These are phyloP conservation scores for Rhodotorula sp. DNA, from an alignment of 1,284 basidiomycete species.

Conservation along the genomic window DNA sequence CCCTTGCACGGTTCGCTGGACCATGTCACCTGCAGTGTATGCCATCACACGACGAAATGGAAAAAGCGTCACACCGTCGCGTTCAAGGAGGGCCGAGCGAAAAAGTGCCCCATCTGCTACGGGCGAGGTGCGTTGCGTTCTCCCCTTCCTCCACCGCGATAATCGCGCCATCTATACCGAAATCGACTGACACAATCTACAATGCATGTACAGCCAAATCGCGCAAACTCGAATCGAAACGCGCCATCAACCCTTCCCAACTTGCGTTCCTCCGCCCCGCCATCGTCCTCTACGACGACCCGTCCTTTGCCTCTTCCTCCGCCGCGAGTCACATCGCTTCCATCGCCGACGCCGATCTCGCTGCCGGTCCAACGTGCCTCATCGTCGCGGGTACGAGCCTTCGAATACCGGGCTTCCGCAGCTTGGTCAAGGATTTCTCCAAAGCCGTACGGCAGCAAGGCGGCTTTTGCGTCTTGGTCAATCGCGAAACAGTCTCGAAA, in stretches of 20 bases:
- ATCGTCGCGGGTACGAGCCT: slow-evolving; percentile 95
- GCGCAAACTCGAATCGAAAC: slow-evolving; percentile 51
- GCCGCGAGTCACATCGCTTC: slow-evolving; percentile 60
- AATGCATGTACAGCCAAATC: not conserved
- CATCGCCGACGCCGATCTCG: slow-evolving; percentile 67
- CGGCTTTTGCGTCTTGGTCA: slow-evolving; percentile 81
- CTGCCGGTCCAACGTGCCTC: slow-evolving; percentile 71
- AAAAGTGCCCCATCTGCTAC: slow-evolving; percentile 22
- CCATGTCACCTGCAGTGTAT: slow-evolving; percentile 26
- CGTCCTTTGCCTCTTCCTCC: slow-evolving; percentile 68
- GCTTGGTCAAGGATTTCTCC: slow-evolving; percentile 88
- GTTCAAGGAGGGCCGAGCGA: not conserved
- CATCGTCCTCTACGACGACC: slow-evolving; percentile 86
- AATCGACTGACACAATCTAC: not conserved
- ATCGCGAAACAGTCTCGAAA: slow-evolving; percentile 70
- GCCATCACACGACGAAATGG: slow-evolving; percentile 23
- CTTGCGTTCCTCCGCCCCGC: slow-evolving; percentile 75
- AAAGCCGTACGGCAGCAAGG: slow-evolving; percentile 62
- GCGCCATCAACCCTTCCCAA: not conserved
- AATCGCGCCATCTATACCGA: not conserved
- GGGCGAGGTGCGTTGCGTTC: slow-evolving; percentile 24
- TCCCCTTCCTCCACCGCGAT: not conserved
- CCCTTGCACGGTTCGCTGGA: slow-evolving; percentile 27
- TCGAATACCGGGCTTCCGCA: slow-evolving; percentile 90
- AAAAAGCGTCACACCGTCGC: not conserved